phyloP scores from a whole-genome alignment of 2,329 filamentous ascomycete genomes.

The Sclerotinia sclerotiorum region DNA sequence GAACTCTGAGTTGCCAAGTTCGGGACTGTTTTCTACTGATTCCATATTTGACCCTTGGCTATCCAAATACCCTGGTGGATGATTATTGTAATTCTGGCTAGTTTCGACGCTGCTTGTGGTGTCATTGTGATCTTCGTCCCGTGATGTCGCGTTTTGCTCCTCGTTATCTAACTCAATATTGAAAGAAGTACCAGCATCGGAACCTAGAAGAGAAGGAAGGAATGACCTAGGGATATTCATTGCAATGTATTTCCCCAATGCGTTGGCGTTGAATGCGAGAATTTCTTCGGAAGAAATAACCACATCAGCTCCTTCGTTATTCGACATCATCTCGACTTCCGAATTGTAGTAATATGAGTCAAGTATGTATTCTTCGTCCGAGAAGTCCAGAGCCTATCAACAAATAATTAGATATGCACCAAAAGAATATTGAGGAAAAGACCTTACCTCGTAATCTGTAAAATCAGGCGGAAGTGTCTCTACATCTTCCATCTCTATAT shows the following conservation, averaged over 20 bases:
- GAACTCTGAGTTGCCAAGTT: not conserved
- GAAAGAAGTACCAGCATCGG: not conserved
- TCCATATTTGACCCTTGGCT: too few species aligned
- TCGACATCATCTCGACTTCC: not conserved
- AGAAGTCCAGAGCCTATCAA: not conserved
- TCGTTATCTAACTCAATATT: not conserved
- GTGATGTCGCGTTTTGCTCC: too few species aligned
- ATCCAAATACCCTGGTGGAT: not conserved
- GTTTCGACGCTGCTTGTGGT: not conserved
- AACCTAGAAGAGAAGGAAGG: not conserved
- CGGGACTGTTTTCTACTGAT: not conserved
- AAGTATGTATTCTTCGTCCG: not conserved
- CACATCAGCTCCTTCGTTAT: not conserved
- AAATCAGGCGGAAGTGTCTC: slow-evolving; percentile 1
- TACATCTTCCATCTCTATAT: not conserved
- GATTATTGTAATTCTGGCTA: not conserved
- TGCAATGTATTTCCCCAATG: not conserved
- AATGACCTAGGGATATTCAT: not conserved
- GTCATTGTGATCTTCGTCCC: not conserved
- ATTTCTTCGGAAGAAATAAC: not conserved
- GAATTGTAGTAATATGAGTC: not conserved
- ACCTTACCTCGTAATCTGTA: slow-evolving; percentile 2
- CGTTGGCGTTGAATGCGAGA: not conserved
- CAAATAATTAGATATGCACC: not conserved
- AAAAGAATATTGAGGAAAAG: not conserved